phyloP scores from a whole-genome alignment of 495 filamentous ascomycete species.

The Poronia punctata region DNA sequence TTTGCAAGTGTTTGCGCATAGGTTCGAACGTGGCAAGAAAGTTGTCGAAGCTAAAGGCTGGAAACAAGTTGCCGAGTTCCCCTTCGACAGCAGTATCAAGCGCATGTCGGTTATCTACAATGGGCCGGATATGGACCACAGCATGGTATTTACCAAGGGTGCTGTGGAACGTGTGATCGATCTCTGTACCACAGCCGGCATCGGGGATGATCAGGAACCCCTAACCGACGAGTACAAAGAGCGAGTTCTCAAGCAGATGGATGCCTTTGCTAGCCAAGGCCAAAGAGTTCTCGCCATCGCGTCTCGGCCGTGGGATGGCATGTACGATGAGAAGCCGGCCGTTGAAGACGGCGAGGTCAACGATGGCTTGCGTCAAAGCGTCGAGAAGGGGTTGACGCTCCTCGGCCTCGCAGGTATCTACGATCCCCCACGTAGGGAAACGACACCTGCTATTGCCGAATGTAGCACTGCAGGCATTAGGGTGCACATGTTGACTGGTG shows the following conservation, averaged over 20 bases:
- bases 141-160: slow-evolving; percentile 68
- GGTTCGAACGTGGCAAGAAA: slow-evolving; percentile 57
- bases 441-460: slow-evolving; percentile 54
- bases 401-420: slow-evolving; percentile 70
- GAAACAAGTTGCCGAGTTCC: slow-evolving; percentile 65
- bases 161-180: slow-evolving; percentile 75
- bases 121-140: slow-evolving; percentile 23
- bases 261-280: slow-evolving; percentile 63
- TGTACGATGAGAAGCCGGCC: slow-evolving; percentile 16
- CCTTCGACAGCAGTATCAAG: slow-evolving; percentile 77
- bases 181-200: slow-evolving; percentile 55
- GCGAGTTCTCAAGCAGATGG: slow-evolving; percentile 57
- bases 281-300: slow-evolving; percentile 75
- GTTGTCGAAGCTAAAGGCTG: slow-evolving; percentile 47
- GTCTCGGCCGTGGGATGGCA: slow-evolving; percentile 40
- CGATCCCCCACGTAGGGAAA: slow-evolving; percentile 66
- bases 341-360: slow-evolving; percentile 13
- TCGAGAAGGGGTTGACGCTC: slow-evolving; percentile 53
- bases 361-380: slow-evolving; percentile 33
- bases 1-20: slow-evolving; percentile 68
- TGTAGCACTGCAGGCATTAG: slow-evolving; percentile 65
- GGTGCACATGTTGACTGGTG: slow-evolving; percentile 77
- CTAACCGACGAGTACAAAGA: slow-evolving; percentile 55
- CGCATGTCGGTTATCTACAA: slow-evolving; percentile 75
- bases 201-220: slow-evolving; percentile 40